phyloP scores from a whole-genome alignment of 1,139 yeast genomes.

The Saccharomyces hybrid region DNA sequence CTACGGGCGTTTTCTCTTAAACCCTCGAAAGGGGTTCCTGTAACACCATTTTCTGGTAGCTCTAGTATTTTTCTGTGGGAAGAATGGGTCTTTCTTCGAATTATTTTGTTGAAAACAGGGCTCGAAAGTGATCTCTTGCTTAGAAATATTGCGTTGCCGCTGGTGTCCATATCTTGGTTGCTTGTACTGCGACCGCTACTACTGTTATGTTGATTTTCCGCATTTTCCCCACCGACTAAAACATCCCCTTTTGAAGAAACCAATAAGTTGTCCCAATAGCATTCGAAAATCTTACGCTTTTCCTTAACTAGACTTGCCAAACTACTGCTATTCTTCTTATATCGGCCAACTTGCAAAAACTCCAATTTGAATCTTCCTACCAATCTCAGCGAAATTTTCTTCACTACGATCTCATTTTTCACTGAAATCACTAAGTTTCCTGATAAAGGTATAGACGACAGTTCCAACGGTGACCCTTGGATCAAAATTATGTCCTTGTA shows the following conservation, averaged over 20 bases:
- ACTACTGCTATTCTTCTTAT: constrained; percentile 33
- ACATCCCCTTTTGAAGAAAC: constrained; percentile 41
- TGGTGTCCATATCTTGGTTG: not conserved
- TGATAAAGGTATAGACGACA: constrained; percentile 44
- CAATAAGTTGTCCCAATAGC: constrained; percentile 54
- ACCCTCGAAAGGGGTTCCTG: constrained; percentile 35
- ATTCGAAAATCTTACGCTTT: constrained; percentile 42
- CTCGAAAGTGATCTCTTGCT: constrained; percentile 8
- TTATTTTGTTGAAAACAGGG: constrained; percentile 7
- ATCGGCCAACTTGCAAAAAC: constrained; percentile 37
- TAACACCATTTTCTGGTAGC: constrained; percentile 24
- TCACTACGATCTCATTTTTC: constrained; percentile 45
- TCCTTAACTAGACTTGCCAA: constrained; percentile 44
- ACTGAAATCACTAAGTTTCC: constrained; percentile 53
- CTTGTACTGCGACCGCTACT: not conserved
- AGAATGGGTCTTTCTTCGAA: constrained; percentile 3
- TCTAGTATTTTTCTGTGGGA: constrained; percentile 13
- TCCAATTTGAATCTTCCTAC: constrained; percentile 50
- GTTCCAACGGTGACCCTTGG: constrained; percentile 51
- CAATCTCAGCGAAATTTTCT: constrained; percentile 40
- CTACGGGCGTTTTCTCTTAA: constrained; percentile 18
- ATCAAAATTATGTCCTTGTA: constrained; percentile 48
- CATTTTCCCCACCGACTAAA: constrained; percentile 39
- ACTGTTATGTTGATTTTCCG: not conserved
- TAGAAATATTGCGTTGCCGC: not conserved